Evolutionary conservation across 805 yeast species (phyloP), one percentile per base, ranked within the genome.

Genomic region (Candida ipomoeae): DNA sequence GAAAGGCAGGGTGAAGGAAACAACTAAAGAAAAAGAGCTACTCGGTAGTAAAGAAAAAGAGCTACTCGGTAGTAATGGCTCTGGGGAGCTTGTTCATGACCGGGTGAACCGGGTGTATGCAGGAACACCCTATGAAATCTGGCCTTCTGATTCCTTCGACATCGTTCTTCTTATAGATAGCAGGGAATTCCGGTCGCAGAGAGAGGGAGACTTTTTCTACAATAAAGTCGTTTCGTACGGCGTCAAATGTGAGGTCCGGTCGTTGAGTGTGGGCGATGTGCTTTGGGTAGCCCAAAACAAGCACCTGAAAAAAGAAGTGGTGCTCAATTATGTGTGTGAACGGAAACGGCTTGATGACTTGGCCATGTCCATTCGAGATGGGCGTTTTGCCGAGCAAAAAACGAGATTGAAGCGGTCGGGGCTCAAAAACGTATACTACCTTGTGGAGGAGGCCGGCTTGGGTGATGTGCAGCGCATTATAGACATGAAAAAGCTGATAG

Each of bases 261-360:
- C 87, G 1, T 71, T 94, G 29, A 70, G 94, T 0, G 80, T 91
- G 2, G 98, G 99, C 5, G 99, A 94, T 69, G 85, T 85, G 0
- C 55, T 86, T 8, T 94, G 98, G 99, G 75, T 90, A 2, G 99
- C 97, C 0, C 77, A 77, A 49, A 79, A 89, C 60, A 78, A 71
- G 47, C 57, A 52, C 0, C 78, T 87, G 0, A 75, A 78, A 1
- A 77, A 78, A 48, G 84, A 84, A 49, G 89, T 84, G 4, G 85
- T 88, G 0, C 67, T 94, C 15, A 87, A 92, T 63, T 84, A 81
- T 54, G 85, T 94, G n/a, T 78, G 92, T 42, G 99, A 94, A 69
- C 75, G 99, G 35, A 94, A 94, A 67, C 71, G 97, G 49, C 67
- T 91, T 40, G 96, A 89, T 62, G 99, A 94, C 73, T 76, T 94